Evolutionary conservation across 495 filamentous ascomycete species (phyloP), one percentile per base, ranked within the genome.

Genomic region (Penicillium atrosanguineum): DNA sequence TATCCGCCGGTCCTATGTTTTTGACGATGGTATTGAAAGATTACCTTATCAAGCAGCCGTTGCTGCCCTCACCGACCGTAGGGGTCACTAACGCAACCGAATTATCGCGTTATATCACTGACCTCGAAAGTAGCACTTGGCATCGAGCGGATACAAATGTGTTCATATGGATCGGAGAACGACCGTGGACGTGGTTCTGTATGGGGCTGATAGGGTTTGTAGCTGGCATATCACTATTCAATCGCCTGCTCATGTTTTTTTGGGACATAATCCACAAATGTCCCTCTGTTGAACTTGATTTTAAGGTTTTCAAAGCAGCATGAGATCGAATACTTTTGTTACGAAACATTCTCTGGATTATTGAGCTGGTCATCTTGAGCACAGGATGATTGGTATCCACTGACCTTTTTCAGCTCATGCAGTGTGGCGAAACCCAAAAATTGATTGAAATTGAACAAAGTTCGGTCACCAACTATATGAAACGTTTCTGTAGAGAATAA

Each of bases 1-100:
- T 54, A 16, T 54, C 52, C 4, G 38, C 52, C 7, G 52, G 52
- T 15, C 52, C 45, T 3, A 48, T 54, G 52, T 54, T 54, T 15
- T 12, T 54, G 23, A 54, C 52, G 8, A 34, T 54, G 38, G 52
- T 54, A 6, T 15, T 48, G 19, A 48, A 48, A 38, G 28, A 48
- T 3, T 48, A 54, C 45, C 26, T 54, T 6, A 19, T 54, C 26
- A 28, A 28, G 26, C 26, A 28, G 7, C 26, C 26, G 4, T 28
- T 7, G 26, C 7, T 28, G 7, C 26, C 26, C 26, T 28, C 26
- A 7, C 26, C 26, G 26, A 28, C 26, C 26, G 26, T 28, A 4
- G 26, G 26, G 26, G 26, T 28, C 26, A 28, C 7, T 28, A 28
- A 28, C 7, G 26, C 26, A 49, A 49, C 46, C 12, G 31, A 48